Evolutionary conservation across 1,284 basidiomycete genomes (phyloP), one percentile per base, ranked within the genome.

Genomic region (Tylopilus sp.): DNA sequence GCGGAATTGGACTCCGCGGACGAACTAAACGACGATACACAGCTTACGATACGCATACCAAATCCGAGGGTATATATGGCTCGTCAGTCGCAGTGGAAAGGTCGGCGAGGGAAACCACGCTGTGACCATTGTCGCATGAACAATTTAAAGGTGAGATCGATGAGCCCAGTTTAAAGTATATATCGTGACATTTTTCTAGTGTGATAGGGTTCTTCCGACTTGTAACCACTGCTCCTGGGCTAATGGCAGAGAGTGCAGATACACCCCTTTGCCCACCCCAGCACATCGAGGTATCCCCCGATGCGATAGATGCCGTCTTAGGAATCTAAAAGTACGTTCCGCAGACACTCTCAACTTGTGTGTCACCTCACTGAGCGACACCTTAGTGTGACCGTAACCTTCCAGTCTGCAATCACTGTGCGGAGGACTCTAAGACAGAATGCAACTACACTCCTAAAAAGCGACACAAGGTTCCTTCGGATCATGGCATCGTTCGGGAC

Each of bases 191-290:
- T 30, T 54, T 20, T 31, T 52, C 29, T 55, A 86, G 83, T 86
- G 83, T 60, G 84, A 86, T 64, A 77, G 84, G 54, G 78, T 82
- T 30, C 72, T 82, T 41, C 83, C 83, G 37, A 75, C 75, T n/a
- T 86, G 83, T 63, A 85, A 85, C 59, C 79, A 85, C 60, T 86
- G 83, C 54, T 74, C 77, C n/a, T 83, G 79, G 79, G 74, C 76
- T 10, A 74, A 73, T 50, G 76, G 77, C 14, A 72, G 76, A 55
- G 80, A 83, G 54, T 86, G 83, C 67, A 78, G 75, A 64, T 86
- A 86, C 62, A 85, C 84, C 15, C 83, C 83, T 44, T 65, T 85
- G 36, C 83, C 82, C 11, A 85, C 83, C 11, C 84, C 83, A 36
- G 83, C 83, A 36, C 83, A 86, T 64, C 75, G 84, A 53, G 83